Percentiles rank a stretch among this genome's conserved stretches.
Conservation (phyloP, 768 basidiomycete species). For the Cystofilobasidium ferigula region DNA sequence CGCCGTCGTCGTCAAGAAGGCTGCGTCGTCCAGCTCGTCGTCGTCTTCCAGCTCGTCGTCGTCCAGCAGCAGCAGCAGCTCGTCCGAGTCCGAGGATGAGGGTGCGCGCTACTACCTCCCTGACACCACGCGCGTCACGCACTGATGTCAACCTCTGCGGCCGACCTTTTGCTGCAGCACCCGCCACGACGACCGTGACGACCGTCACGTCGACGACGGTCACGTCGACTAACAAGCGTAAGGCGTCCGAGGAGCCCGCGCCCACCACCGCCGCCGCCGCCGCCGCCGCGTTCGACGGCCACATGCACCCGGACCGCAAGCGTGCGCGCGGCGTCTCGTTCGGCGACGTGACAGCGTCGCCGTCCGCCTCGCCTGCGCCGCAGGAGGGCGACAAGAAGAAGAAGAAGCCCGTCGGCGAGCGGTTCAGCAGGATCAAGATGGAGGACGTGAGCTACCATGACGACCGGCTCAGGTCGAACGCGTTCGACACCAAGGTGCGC, state of each 20-base stretch:
- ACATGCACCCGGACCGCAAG: constrained; percentile 17
- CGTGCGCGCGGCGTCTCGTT: background rate
- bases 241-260: constrained; percentile 8
- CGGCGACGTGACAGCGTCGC: constrained; percentile 2
- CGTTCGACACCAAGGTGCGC: constrained; percentile 66
- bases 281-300: background rate
- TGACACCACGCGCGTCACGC: too few relatives aligned
- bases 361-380: background rate
- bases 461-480: constrained; percentile 54
- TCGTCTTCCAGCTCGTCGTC: constrained; percentile 1
- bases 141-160: too few relatives aligned
- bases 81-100: constrained; percentile 24
- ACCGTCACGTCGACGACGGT: constrained; percentile 2
- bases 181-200: constrained; percentile 2
- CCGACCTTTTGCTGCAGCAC: background rate
- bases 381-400: background rate
- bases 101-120: too few relatives aligned
- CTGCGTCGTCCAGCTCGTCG: background rate
- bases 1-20: constrained; percentile 20
- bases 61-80: background rate
- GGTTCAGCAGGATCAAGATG: constrained; percentile 65
- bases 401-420: constrained; percentile 1
- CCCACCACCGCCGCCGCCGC: background rate
- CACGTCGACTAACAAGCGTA: constrained; percentile 18
- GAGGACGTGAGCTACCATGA: constrained; percentile 49